Base-by-base conservation (phyloP, 495 filamentous ascomycete species). In the Penicillium flavigenum region DNA sequence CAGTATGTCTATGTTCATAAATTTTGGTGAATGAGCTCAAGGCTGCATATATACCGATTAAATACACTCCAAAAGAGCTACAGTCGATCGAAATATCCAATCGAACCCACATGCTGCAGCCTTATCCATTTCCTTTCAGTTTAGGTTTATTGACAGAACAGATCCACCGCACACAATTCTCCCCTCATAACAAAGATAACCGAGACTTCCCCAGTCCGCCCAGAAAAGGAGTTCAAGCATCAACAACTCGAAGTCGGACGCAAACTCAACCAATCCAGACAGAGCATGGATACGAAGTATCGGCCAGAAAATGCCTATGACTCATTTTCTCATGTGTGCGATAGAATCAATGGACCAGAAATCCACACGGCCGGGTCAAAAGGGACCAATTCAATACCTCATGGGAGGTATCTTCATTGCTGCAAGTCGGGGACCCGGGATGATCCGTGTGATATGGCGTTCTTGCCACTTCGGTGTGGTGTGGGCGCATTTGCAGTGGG, bases 321-420 rank as follows among this genome's bases (percentile, higher is more conserved):
- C 57, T 63, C 66, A 68, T 71, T 62, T 50, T 54, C 51, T 59
- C 54, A 41, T 39, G 58, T 61, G 44, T 56, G 57, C 56, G 62
- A 60, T 38, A 56, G 29, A 56, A 44, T 61, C 51, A 58, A 56
- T 58, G 36, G 49, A 62, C 72, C 70, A 70, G 56, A 59, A 58
- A 58, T 63, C 64, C 63, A 63, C 66, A 72, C 68, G 70, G 74
- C 65, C 70, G 72, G 72, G 72, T 64, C 54, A 62, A 52, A 54
- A 65, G 54, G 66, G 76, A 76, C 76, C 76, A 79, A 77, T 79
- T 73, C 73, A 55, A 71, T 70, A 63, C 57, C 54, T 48, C 38
- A 17, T 39, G 32, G 27, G 50, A 51, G 46, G 51, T 58, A 71
- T 71, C 69, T 76, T 79, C 76, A 77, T 79, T 79, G 76, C 69